phyloP scores from a whole-genome alignment of 257 asterid species.

The Ligustrum vulgare region DNA sequence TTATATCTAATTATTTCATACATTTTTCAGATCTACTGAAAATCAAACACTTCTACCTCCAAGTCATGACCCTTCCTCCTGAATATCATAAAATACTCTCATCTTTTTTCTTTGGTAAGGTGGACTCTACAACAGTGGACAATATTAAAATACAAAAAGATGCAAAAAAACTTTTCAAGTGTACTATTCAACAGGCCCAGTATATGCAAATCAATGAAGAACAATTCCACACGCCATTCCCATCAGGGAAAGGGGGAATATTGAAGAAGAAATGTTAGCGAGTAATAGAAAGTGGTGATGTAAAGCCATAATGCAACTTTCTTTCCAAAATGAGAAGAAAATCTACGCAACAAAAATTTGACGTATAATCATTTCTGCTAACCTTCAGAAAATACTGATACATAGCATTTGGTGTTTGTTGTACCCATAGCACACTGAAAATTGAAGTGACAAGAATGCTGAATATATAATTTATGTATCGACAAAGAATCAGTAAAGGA shows the following conservation, averaged over 20 bases:
- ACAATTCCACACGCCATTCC: background rate
- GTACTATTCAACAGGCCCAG: background rate
- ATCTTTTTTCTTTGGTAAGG: background rate
- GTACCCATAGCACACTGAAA: constrained; percentile 81
- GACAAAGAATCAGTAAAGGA: constrained; percentile 9
- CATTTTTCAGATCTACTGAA: too few species aligned
- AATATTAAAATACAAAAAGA: background rate
- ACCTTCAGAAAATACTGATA: constrained; percentile 97
- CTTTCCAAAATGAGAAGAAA: background rate
- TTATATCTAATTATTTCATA: too few species aligned
- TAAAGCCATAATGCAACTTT: background rate
- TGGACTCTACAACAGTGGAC: background rate
- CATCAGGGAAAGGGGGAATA: background rate
- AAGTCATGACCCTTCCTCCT: background rate
- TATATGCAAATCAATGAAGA: constrained; percentile 1
- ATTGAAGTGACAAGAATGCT: constrained; percentile 25
- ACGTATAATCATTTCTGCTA: constrained; percentile 17
- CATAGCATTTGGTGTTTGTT: constrained; percentile 79
- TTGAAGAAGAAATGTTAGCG: background rate
- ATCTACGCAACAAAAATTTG: background rate
- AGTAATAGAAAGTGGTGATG: background rate
- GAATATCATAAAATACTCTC: background rate
- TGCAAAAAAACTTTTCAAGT: background rate
- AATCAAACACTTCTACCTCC: too few species aligned
- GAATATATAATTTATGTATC: constrained; percentile 2